Conservation (phyloP, 2,329 filamentous ascomycete species). For the Cucurbitaria berberidis region DNA sequence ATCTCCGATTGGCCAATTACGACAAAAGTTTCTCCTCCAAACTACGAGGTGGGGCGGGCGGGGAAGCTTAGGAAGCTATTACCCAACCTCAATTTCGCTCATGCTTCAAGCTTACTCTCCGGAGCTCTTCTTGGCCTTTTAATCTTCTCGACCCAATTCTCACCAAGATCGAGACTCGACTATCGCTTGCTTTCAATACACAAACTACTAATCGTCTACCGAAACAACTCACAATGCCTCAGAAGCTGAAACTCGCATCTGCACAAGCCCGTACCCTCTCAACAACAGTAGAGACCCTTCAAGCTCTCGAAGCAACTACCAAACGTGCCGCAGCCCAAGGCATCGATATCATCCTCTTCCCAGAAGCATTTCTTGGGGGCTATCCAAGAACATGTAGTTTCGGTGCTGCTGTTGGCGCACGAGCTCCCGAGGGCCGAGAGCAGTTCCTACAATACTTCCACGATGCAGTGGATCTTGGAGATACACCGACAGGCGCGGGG, state of each 20-base stretch:
- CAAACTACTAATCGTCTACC: not conserved
- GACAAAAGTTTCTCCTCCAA: not conserved
- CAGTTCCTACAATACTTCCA: constrained; percentile 84
- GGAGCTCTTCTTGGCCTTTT: no score
- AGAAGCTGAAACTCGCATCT: constrained; percentile 56
- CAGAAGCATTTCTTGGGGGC: constrained; percentile 89
- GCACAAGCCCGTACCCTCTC: constrained; percentile 57
- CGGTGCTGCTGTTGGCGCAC: constrained; percentile 74
- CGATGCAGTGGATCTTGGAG: constrained; percentile 80
- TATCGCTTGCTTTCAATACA: not conserved
- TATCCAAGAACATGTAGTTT: constrained; percentile 85
- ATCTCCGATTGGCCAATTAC: not conserved
- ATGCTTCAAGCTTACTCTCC: not conserved
- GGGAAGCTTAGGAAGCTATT: constrained; percentile 7
- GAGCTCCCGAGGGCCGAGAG: constrained; percentile 73
- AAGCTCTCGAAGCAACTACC: constrained; percentile 68
- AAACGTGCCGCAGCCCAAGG: constrained; percentile 65
- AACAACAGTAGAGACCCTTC: constrained; percentile 65
- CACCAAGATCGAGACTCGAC: not conserved
- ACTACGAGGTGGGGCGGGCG: constrained; percentile 5
- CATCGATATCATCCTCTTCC: constrained; percentile 79
- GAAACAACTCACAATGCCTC: constrained; percentile 44
- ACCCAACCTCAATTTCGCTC: not conserved
- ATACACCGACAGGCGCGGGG: constrained; percentile 73
- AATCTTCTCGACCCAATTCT: not conserved